Evolutionary conservation across 2,329 filamentous ascomycete species (phyloP), one percentile per base, ranked within the genome.

Genomic region (Boeremia lycopersici): DNA sequence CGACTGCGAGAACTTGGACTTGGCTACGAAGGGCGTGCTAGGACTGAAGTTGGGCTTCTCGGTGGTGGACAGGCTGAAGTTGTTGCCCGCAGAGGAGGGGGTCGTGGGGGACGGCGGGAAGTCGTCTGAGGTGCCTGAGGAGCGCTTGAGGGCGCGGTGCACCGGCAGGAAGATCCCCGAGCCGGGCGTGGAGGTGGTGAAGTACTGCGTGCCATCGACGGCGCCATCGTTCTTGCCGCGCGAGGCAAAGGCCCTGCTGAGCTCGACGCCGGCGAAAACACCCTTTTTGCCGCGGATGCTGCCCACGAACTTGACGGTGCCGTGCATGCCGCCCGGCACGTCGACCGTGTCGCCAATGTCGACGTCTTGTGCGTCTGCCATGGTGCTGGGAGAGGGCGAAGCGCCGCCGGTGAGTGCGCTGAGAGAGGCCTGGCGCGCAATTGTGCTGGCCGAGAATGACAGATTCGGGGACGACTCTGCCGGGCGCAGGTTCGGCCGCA

Each of bases 151-250:
- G 30, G 90, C 90, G 74, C 96, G 95, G 73, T 88, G 86, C 13
- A 95, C 79, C 3, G 95, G 95, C 12, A 99, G 83, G 72, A 99
- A 99, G 69, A 99, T 98, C 57, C 95, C 95, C 2, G 95, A 87
- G 58, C 91, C 91, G 0, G 90, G 85, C 19, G 88, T 78, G 3
- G 83, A 83, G 10, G 95, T 96, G 31, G 81, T 82, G 74, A 99
- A 99, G 77, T 99, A 99, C 51, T 79, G 80, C 55, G 79, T 80
- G 35, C 81, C 95, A 65, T 98, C 93, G 49, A 98, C 95, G 74
- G 96, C 93, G 60, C 95, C 95, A 68, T 85, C 96, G 72, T 99
- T 99, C 81, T 99, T 99, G 30, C 95, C 95, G 71, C 89, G 86
- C 46, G 82, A 76, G 30, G 92, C 90, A 78, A 89, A 96, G 63